Conservation (phyloP, 2,329 filamentous ascomycete genomes). For the Penicillium sp. region DNA sequence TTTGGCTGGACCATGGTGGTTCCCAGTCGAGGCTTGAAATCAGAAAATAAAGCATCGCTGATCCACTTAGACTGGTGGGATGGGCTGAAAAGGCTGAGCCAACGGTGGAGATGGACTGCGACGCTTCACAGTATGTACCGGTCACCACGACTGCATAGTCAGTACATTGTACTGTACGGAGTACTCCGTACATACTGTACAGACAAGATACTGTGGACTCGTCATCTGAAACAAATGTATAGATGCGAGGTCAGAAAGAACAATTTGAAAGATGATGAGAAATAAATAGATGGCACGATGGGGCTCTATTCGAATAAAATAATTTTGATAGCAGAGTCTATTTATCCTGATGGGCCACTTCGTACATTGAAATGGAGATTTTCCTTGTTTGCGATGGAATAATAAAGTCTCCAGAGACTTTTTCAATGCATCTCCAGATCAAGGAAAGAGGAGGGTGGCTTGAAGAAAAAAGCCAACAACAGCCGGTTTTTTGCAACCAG, state of each 20-base stretch:
- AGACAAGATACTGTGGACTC: background rate
- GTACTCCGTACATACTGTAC: too few species aligned
- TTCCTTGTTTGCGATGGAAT: background rate
- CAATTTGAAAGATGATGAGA: too few species aligned
- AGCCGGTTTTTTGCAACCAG: constrained; percentile 3
- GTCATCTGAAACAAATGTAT: constrained; percentile 1
- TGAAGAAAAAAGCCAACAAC: constrained; percentile 1
- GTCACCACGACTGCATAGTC: background rate
- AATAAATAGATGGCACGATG: background rate
- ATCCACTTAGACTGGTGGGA: constrained; percentile 30
- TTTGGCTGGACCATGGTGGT: constrained; percentile 19
- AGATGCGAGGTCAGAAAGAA: background rate
- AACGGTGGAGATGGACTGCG: constrained; percentile 29
- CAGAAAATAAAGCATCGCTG: constrained; percentile 26
- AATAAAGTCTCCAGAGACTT: background rate
- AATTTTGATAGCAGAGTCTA: background rate
- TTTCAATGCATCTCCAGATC: background rate
- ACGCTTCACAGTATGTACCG: constrained; percentile 22
- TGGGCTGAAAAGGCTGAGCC: constrained; percentile 23
- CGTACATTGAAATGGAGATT: background rate
- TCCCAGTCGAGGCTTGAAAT: constrained; percentile 27
- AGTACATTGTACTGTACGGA: too few species aligned
- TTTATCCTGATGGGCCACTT: background rate
- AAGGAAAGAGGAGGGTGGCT: constrained; percentile 1
- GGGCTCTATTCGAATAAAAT: too few species aligned